Evolutionary conservation across 106 monocot species (phyloP), one percentile per base, ranked within the genome.

Genomic region (Dendrobium nobile): DNA sequence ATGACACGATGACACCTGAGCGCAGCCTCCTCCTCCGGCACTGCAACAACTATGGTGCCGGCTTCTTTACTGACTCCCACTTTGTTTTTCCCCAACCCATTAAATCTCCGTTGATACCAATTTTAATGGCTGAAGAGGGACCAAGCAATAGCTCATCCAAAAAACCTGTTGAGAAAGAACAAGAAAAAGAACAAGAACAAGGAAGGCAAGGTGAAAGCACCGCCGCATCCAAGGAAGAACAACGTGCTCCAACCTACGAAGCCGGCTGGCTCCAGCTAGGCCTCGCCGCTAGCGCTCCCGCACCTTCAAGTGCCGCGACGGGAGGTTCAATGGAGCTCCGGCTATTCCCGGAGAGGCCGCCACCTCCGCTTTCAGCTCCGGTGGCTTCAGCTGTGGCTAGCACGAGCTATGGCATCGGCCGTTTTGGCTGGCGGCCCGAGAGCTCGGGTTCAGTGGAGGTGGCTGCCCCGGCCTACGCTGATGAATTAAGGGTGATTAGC

Each of bases 261-360:
- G 82, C 75, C 6, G 77, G 77, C 70, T 82, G 82, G 82, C 82
- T 82, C 4, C 82, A 82, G 77, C 82, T 82, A n/a, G 54, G 77
- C 77, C 48, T 78, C 67, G 77, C 51, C 0, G 6, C 41, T 5
- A 15, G 54, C 5, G 15, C 82, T 5, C 45, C 77, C 8, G 68
- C 82, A 2, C 13, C 61, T 19, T 51, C 51, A 13, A 67, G 26
- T 18, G 26, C 4, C 4, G 67, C 0, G 6, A 9, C 16, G 54
- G 47, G 0, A 19, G 31, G 5, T 45, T 37, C 72, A 8, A 28
- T 41, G 20, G 81, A 81, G 56, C 81, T 81, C 8, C 55, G 40
- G 81, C 56, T 81, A 42, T 81, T 81, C 33, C 72, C 80, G 1
- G 74, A 81, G 5, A 73, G 72, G 55, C 81, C 81, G 11, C 77